Conservation (phyloP, 108 stramenopile genomes). For the Cyclotella choctawhatcheeana region DNA sequence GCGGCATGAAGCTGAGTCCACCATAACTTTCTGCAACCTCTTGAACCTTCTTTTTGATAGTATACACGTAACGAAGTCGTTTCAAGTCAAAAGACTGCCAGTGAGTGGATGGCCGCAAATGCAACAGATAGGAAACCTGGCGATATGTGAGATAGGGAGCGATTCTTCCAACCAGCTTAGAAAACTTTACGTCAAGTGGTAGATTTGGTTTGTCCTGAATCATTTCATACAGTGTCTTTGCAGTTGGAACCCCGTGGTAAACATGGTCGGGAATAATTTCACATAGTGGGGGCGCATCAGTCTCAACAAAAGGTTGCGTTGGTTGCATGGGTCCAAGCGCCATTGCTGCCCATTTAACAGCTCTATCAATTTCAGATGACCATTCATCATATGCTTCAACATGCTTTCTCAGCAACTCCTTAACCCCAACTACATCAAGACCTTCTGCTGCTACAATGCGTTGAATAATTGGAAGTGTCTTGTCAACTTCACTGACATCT, state of each 20-base stretch:
- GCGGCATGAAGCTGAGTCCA: constrained; percentile 87
- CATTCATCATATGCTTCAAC: constrained; percentile 79
- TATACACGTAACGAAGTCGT: constrained; percentile 85
- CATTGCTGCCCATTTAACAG: constrained; percentile 73
- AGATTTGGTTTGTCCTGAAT: constrained; percentile 77
- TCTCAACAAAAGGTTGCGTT: constrained; percentile 68
- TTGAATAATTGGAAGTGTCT: constrained; percentile 71
- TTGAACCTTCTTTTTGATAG: constrained; percentile 85
- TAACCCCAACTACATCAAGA: constrained; percentile 80
- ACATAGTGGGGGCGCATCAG: constrained; percentile 70
- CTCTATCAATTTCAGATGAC: constrained; percentile 85
- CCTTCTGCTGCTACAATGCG: constrained; percentile 85
- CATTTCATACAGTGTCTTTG: constrained; percentile 66
- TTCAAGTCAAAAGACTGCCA: constrained; percentile 86
- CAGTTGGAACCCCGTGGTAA: constrained; percentile 79
- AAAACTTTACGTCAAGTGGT: constrained; percentile 74
- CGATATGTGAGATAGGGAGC: constrained; percentile 84
- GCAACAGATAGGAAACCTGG: constrained; percentile 80
- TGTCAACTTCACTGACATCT: constrained; percentile 70
- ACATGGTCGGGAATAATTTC: constrained; percentile 51
- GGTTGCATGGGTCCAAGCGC: constrained; percentile 69
- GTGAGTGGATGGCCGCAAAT: constrained; percentile 66
- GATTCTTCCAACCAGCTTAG: constrained; percentile 67
- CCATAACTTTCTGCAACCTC: constrained; percentile 91
- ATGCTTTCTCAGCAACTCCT: constrained; percentile 78